Conservation (phyloP, 352 stramenopile species). For the Globisporangium paddicum region DNA sequence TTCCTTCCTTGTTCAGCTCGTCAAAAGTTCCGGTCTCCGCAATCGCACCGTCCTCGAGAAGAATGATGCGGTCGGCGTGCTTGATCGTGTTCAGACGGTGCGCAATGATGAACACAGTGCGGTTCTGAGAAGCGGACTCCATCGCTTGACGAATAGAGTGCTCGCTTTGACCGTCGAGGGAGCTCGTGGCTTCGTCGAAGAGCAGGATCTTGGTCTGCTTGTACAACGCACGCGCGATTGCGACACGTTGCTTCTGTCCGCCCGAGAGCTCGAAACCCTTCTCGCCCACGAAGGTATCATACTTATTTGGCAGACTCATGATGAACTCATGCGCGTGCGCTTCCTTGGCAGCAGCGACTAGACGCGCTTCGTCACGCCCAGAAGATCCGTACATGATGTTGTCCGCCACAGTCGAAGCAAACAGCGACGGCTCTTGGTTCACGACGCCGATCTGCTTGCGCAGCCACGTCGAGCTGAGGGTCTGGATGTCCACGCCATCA, state of each 20-base stretch:
- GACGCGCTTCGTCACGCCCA: slow-evolving; percentile 43
- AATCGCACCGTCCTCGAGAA: slow-evolving; percentile 80
- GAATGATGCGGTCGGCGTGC: slow-evolving; percentile 75
- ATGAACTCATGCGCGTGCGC: slow-evolving; percentile 82
- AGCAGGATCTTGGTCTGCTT: slow-evolving; percentile 78
- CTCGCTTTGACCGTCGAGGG: slow-evolving; percentile 76
- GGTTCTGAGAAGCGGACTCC: slow-evolving; percentile 55
- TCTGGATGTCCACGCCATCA: slow-evolving; percentile 67
- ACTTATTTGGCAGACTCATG: slow-evolving; percentile 86
- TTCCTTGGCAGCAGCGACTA: slow-evolving; percentile 60
- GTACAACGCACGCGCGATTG: slow-evolving; percentile 79
- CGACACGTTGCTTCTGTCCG: slow-evolving; percentile 95
- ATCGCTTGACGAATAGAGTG: slow-evolving; percentile 71
- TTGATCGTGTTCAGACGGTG: slow-evolving; percentile 86
- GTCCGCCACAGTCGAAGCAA: slow-evolving; percentile 71
- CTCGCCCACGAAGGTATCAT: slow-evolving; percentile 96
- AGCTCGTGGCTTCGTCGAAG: slow-evolving; percentile 84
- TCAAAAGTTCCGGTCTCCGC: slow-evolving; percentile 72
- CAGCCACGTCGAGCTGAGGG: slow-evolving; percentile 64
- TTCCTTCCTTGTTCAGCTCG: slow-evolving; percentile 70
- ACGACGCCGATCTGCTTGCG: slow-evolving; percentile 87
- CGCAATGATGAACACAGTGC: slow-evolving; percentile 81
- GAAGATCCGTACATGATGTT: slow-evolving; percentile 84
- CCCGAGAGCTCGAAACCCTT: slow-evolving; percentile 95
- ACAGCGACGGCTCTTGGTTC: slow-evolving; percentile 82